Percentiles rank a stretch among this genome's conserved stretches.
phyloP scores from a whole-genome alignment of 2,329 filamentous ascomycete species.

The Rhynchosporium graminicola region DNA sequence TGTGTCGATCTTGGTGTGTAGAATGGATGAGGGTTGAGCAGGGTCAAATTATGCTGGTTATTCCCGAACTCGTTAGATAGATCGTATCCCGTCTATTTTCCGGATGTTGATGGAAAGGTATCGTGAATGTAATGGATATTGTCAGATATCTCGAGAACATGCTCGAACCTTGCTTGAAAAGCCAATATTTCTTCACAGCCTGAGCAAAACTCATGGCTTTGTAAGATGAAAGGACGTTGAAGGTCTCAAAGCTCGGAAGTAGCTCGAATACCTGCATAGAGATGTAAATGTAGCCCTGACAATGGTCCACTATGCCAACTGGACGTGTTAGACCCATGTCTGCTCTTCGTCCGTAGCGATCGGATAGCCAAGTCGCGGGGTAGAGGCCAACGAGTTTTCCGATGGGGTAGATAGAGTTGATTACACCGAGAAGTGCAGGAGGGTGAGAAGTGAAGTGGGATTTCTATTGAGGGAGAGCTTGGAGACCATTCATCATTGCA shows the following conservation, averaged over 20 bases:
- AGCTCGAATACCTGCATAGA: too few relatives aligned
- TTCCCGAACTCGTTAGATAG: not conserved
- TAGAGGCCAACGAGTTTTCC: conserved; percentile 43
- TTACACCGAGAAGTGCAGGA: conserved; percentile 39
- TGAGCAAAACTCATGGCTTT: too few relatives aligned
- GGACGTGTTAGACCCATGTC: conserved; percentile 19
- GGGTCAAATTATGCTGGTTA: not conserved
- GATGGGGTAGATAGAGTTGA: conserved; percentile 40
- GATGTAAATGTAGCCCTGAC: too few relatives aligned
- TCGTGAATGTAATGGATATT: too few relatives aligned
- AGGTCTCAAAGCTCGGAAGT: too few relatives aligned
- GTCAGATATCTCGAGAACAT: too few relatives aligned
- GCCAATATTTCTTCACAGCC: too few relatives aligned
- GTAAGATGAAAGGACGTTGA: too few relatives aligned
- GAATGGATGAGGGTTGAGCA: not conserved
- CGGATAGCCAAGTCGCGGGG: conserved; percentile 41
- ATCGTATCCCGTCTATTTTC: too few relatives aligned
- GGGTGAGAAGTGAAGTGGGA: conserved; percentile 40
- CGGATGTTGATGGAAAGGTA: too few relatives aligned
- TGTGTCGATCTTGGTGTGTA: not conserved
- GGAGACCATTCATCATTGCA: conserved; percentile 42
- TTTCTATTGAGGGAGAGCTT: conserved; percentile 43
- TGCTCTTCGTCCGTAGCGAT: conserved; percentile 38
- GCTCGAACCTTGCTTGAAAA: too few relatives aligned
- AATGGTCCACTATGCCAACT: too few relatives aligned